These are phyloP conservation scores for Suhomyces ambrosiae DNA, from an alignment of 1,139 yeast species.

Conservation along the genomic window DNA sequence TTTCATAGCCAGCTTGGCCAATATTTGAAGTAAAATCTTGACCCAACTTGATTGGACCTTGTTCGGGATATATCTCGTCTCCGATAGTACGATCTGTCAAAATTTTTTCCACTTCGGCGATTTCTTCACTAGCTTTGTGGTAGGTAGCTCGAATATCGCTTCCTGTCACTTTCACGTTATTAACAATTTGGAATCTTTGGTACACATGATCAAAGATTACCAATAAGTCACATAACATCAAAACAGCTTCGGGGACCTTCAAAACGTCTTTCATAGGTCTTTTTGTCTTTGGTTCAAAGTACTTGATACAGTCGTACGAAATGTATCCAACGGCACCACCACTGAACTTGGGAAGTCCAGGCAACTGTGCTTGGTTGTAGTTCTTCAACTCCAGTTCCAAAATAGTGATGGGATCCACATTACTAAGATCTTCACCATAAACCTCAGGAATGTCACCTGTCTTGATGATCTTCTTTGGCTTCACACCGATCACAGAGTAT, in stretches of 20 bases:
- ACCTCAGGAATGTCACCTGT: slow-evolving; percentile 60
- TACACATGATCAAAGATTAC: slow-evolving; percentile 93
- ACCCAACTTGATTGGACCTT: slow-evolving; percentile 64
- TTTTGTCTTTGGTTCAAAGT: slow-evolving; percentile 87
- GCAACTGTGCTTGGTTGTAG: slow-evolving; percentile 69
- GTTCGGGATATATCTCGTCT: slow-evolving; percentile 49
- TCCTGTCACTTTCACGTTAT: slow-evolving; percentile 61
- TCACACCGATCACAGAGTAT: slow-evolving; percentile 85
- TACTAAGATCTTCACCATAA: slow-evolving; percentile 37
- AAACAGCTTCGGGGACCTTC: slow-evolving; percentile 83
- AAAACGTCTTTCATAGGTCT: slow-evolving; percentile 76
- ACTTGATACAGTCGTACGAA: slow-evolving; percentile 93
- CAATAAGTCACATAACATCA: slow-evolving; percentile 88
- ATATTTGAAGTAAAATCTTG: slow-evolving; percentile 82
- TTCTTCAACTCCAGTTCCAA: slow-evolving; percentile 71
- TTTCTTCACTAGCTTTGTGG: slow-evolving; percentile 54
- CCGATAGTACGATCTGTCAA: slow-evolving; percentile 44
- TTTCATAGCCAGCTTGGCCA: slow-evolving; percentile 91
- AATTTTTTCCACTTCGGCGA: slow-evolving; percentile 55
- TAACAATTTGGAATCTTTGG: slow-evolving; percentile 87
- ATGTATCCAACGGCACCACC: slow-evolving; percentile 98
- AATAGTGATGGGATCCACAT: slow-evolving; percentile 74
- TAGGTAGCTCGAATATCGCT: slow-evolving; percentile 52
- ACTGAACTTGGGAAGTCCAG: slow-evolving; percentile 80
- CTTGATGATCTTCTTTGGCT: slow-evolving; percentile 76